Evolutionary conservation across 1,139 yeast genomes (phyloP).

Genomic region (Debaryomycetaceae sp.): DNA sequence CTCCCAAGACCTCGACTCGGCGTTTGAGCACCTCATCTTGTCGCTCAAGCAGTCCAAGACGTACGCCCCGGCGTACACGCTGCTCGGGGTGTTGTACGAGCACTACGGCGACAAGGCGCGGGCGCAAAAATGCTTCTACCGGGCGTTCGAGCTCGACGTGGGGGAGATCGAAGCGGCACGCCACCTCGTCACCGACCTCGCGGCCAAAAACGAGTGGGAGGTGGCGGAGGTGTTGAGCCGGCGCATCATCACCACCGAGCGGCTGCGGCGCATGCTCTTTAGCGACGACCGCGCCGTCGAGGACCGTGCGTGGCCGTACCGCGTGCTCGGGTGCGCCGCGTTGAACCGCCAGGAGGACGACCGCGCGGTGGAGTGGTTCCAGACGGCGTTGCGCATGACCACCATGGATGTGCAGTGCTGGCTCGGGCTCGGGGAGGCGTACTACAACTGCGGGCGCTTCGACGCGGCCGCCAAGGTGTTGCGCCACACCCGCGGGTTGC

Average conservation of each 20-base stretch:
- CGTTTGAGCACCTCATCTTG: conserved; percentile 53
- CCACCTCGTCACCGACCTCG: conserved; percentile 63
- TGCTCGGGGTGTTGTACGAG: conserved; percentile 70
- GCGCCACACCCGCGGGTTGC: conserved; percentile 51
- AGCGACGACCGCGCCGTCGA: conserved; percentile 22
- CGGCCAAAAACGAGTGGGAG: conserved; percentile 74
- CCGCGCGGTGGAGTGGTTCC: conserved; percentile 85
- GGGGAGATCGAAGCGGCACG: conserved; percentile 73
- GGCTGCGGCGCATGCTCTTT: conserved; percentile 48
- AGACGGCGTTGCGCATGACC: conserved; percentile 70
- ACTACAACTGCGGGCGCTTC: conserved; percentile 74
- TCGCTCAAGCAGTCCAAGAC: conserved; percentile 62
- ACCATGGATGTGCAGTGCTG: conserved; percentile 73
- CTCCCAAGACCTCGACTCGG: conserved; percentile 18
- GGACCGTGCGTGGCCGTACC: conserved; percentile 73
- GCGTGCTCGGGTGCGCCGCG: conserved; percentile 78
- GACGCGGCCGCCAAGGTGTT: conserved; percentile 88
- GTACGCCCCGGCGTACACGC: conserved; percentile 74
- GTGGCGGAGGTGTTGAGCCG: conserved; percentile 74
- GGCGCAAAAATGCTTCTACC: conserved; percentile 83
- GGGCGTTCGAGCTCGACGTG: conserved; percentile 83
- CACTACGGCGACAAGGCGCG: conserved; percentile 56
- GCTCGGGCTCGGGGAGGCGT: conserved; percentile 95
- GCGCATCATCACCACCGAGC: conserved; percentile 59
- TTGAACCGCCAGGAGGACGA: conserved; percentile 70